These are phyloP conservation scores for Sporothrix inflata DNA, from an alignment of 2,329 filamentous ascomycete genomes.

Conservation along the genomic window DNA sequence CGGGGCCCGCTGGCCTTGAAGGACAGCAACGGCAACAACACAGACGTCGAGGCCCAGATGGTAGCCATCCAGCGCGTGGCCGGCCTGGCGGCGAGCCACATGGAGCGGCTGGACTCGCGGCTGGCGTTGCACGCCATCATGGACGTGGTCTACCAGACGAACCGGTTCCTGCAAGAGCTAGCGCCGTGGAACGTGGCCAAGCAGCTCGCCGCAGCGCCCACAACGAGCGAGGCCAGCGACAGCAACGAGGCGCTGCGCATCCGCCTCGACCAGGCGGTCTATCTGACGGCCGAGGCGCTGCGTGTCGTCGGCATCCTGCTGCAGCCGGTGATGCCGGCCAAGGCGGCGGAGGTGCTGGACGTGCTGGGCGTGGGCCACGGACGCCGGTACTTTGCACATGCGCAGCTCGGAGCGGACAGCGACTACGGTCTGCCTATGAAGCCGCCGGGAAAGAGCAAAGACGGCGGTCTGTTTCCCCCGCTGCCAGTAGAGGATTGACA, in stretches of 20 bases:
- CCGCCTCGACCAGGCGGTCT: constrained; percentile 65
- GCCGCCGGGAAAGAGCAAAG: constrained; percentile 44
- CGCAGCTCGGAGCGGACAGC: constrained; percentile 65
- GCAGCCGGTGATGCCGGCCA: constrained; percentile 87
- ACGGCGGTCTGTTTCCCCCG: constrained; percentile 57
- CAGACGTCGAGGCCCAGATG: constrained; percentile 33
- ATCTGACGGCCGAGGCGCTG: constrained; percentile 72
- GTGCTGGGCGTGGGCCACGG: constrained; percentile 70
- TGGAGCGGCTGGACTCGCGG: constrained; percentile 67
- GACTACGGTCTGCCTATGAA: constrained; percentile 63
- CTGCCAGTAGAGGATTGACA: constrained; percentile 47
- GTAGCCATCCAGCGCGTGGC: constrained; percentile 40
- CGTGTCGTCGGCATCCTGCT: constrained; percentile 81
- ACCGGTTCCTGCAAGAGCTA: constrained; percentile 65
- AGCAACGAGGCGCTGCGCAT: constrained; percentile 37
- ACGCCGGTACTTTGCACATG: constrained; percentile 65
- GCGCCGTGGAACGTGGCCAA: constrained; percentile 69
- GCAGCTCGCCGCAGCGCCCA: constrained; percentile 65
- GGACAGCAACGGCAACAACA: constrained; percentile 28
- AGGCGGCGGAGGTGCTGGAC: constrained; percentile 73
- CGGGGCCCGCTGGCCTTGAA: not conserved
- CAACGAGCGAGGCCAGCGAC: not conserved
- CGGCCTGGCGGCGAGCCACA: constrained; percentile 52
- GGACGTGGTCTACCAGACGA: constrained; percentile 65
- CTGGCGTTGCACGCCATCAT: constrained; percentile 68